Evolutionary conservation across 2,329 filamentous ascomycete species (phyloP), one percentile per base, ranked within the genome.

Genomic region (Didymella glomerata): DNA sequence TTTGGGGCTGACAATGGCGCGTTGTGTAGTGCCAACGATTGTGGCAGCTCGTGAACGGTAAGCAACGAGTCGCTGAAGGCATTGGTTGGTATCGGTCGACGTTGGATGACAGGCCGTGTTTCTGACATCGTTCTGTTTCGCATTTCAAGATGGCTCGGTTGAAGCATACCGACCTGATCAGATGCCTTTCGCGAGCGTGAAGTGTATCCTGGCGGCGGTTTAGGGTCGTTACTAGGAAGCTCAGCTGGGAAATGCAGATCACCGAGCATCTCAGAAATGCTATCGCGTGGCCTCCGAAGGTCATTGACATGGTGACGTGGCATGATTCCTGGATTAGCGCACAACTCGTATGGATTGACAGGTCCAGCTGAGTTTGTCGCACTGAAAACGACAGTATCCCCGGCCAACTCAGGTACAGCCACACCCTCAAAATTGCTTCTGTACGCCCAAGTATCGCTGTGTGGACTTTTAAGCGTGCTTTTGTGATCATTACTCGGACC

Each of bases 281-380:
- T 48, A 4, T 48, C 54, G 11, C 14, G 7, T 4, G 22, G 6
- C 10, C 13, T n/a, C 10, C 22, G 30, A 13, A 6, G 2, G 18
- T 9, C 14, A 11, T n/a, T 28, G 16, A 7, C 3, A 7, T 22
- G 32, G 1, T 9, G 1, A 20, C 4, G 5, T 2, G 38, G 8
- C 8, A 1, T 13, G 13, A 5, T 9, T 10, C 22, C 28, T 4
- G 51, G 20, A 27, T 24, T 32, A 2, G 47, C 22, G n/a, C 22
- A 48, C 8, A 64, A 52, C 5, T 67, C 65, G 24, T 57, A 63
- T 27, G 66, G 66, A 20, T 69, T 64, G 0, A 69, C 65, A 3
- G 67, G 67, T 1, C 67, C 65, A n/a, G 55, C 42, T 2, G 57
- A 25, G 34, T 69, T 69, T n/a, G 67, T 69, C 3, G 45, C 67